These are phyloP conservation scores for Breynia disticha DNA, from an alignment of 441 rosid species.

Conservation along the genomic window DNA sequence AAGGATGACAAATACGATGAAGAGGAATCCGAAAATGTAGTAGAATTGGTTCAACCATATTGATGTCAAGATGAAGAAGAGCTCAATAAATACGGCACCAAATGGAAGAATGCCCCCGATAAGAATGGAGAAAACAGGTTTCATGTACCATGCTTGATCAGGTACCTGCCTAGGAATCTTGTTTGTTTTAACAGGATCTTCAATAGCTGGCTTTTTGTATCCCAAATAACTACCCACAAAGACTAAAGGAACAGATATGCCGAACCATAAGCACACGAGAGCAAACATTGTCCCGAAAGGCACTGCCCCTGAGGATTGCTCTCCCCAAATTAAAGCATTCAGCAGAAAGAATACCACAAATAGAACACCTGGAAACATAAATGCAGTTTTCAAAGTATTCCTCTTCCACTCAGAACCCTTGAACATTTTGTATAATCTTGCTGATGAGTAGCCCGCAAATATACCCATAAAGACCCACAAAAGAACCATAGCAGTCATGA, in stretches of 20 bases:
- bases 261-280: conserved; percentile 90
- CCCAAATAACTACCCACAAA: conserved; percentile 93
- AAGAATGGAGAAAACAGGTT: conserved; percentile 76
- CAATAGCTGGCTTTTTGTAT: conserved; percentile 83
- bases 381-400: conserved; percentile 77
- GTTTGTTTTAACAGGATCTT: conserved; percentile 88
- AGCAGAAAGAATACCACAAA: conserved; percentile 74
- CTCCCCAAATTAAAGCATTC: conserved; percentile 85
- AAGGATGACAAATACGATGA: conserved; percentile 78
- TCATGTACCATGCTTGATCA: conserved; percentile 98
- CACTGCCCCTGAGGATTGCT: conserved; percentile 88
- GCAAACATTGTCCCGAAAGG: conserved; percentile 97
- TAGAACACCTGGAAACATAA: conserved; percentile 86
- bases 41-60: conserved; percentile 98
- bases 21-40: conserved; percentile 95
- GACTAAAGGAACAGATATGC: conserved; percentile 89
- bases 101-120: conserved; percentile 95
- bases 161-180: conserved; percentile 89
- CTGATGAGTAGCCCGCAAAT: conserved; percentile 84
- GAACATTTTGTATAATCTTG: conserved; percentile 82
- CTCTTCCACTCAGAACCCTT: conserved; percentile 93
- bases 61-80: conserved; percentile 93
- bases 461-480: conserved; percentile 97
- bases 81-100: conserved; percentile 94
- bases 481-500: conserved; percentile 97